Evolutionary conservation across 2,329 filamentous ascomycete genomes (phyloP), one percentile per base, ranked within the genome.

Genomic region (Nigrograna mackinnonii): DNA sequence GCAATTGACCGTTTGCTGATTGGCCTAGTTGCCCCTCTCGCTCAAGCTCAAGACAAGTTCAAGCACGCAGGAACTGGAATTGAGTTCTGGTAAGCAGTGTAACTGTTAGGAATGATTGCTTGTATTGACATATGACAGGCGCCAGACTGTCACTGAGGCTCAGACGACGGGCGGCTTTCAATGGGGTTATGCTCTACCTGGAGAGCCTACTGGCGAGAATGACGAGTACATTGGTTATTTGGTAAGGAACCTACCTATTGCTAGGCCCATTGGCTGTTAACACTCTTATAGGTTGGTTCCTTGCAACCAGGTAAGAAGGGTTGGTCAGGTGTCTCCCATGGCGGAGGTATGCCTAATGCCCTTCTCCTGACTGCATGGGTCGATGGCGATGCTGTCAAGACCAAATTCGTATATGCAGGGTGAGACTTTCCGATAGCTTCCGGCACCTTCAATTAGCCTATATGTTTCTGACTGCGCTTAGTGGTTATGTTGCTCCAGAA

Each of bases 401-500:
- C 66, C 3, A 56, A 52, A 28, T 68, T 69, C 39, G 52, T 54
- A 12, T 66, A 40, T 20, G 60, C 63, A 24, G 22, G 41, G 64
- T 66, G 43, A 49, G 64, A 53, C 11, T 26, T 12, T 13, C 11
- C 18, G 11, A 13, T 26, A 6, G 9, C 24, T 28, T 28, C n/a
- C 9, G n/a, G 24, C 7, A n/a, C 17, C 3, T 18, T 14, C 13
- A 19, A n/a, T 7, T 32, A 21, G 14, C 12, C n/a, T 14, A 22
- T 9, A 16, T 17, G 28, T 34, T 18, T 14, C 55, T 64, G 28
- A 65, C 33, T 6, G 1, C 18, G 4, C 9, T 6, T 19, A 74
- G 70, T 37, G 83, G 81, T 35, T 87, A 86, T 57, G 72, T 74
- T 19, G 70, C 74, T 46, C 85, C 85, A 0, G 72, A 73, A 0